Evolutionary conservation across 1,139 yeast genomes (phyloP), one percentile per base, ranked within the genome.

Genomic region (Eremothecium cymbalariae): DNA sequence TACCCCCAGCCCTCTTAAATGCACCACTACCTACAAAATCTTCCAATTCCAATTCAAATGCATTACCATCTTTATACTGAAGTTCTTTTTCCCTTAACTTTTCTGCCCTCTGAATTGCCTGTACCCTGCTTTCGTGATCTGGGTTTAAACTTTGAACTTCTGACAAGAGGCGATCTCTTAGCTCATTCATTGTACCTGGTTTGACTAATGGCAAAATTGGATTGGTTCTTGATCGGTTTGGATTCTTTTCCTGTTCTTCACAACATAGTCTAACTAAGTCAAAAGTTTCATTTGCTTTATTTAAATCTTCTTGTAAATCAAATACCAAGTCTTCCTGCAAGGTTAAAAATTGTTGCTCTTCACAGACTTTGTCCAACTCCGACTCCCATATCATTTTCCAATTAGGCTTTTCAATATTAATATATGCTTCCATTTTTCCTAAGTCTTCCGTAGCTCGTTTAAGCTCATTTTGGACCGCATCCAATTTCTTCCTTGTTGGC

Each of bases 341-440:
- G 42, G 83, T 82, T 60, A 88, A 75, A 54, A 85, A 85, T 47
- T 88, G 94, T 56, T 90, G 97, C 51, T 88, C 96, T 48, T 85
- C 95, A 43, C 95, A 82, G 15, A 90, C 93, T 29, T 79, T 78
- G 45, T 85, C 94, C 40, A 90, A 68, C 51, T 88, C 96, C 4
- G 79, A 66, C 55, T 88, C 95, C 97, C 98, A 90, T 18, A 85
- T 78, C 47, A 74, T 76, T 54, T 85, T 83, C 95, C 97, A 86
- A 25, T 76, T 76, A 4, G 86, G 78, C 46, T 81, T 81, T 51
- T 86, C 97, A 8, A 65, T 66, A 1, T 60, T 50, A 28, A 93
- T 78, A 49, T 74, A 86, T 6, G 60, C 62, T n/a, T 70, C 67
- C 71, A 88, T 71, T 5, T 61, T 58, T 3, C 59, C 57, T 31